Percentiles rank a stretch among this genome's conserved stretches.
Evolutionary conservation across 2,329 filamentous ascomycete genomes (phyloP).

Genomic region (Exophiala spinifera): DNA sequence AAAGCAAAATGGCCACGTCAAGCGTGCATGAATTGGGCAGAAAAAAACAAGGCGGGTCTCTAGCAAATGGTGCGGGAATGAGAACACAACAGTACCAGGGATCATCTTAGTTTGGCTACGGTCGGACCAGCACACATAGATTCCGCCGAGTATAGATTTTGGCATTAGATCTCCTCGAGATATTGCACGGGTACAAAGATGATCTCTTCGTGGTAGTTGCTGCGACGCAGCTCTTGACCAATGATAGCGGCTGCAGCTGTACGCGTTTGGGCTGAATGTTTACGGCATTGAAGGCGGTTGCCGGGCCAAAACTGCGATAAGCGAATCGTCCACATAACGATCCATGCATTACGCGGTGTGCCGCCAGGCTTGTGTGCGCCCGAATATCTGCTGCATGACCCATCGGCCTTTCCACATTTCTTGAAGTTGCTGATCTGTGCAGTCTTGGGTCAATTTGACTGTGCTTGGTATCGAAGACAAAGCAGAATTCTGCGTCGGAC

Average conservation of each 20-base stretch:
- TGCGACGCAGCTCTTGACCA: background rate
- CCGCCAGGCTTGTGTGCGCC: background rate
- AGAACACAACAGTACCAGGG: background rate
- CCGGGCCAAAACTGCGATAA: slow-evolving; percentile 1
- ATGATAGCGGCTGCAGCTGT: background rate
- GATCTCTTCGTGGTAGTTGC: background rate
- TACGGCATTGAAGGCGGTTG: background rate
- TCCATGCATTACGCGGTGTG: slow-evolving; percentile 2
- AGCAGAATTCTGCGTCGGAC: background rate
- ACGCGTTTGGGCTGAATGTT: background rate
- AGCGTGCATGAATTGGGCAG: slow-evolving; percentile 9
- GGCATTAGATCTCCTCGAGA: too few relatives aligned
- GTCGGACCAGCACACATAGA: too few relatives aligned
- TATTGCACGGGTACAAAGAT: background rate
- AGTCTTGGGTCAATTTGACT: background rate
- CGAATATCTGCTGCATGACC: background rate
- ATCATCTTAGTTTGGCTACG: too few relatives aligned
- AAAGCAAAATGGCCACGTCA: slow-evolving; percentile 21
- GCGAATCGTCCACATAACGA: background rate
- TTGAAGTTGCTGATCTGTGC: background rate
- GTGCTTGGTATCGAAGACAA: background rate
- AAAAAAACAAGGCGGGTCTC: background rate
- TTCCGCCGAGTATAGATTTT: too few relatives aligned
- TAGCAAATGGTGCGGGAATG: background rate
- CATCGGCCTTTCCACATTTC: background rate